Percentiles rank a stretch among this genome's conserved stretches.
Evolutionary conservation across 1,139 yeast genomes (phyloP).

Genomic region (Candida sp.): DNA sequence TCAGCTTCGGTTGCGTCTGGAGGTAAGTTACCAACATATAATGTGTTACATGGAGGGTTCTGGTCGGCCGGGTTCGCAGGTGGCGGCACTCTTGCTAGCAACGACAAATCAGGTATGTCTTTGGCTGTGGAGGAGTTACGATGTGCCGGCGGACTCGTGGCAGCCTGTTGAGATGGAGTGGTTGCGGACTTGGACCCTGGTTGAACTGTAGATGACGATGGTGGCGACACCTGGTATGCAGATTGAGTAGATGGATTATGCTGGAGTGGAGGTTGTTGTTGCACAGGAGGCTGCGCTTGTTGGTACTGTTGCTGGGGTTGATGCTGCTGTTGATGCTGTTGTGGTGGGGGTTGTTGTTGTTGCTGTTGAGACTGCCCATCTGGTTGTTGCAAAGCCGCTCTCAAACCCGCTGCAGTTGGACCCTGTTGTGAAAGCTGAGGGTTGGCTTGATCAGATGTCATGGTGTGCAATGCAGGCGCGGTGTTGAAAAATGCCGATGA

Average conservation of each 20-base stretch:
- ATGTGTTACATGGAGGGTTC: conserved; percentile 97
- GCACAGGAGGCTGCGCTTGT: conserved; percentile 14
- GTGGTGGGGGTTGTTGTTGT: conserved; percentile 17
- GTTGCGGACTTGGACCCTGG: conserved; percentile 8
- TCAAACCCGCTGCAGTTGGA: conserved; percentile 14
- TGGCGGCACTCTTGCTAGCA: conserved; percentile 84
- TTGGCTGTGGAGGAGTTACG: conserved; percentile 21
- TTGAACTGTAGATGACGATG: conserved; percentile 1
- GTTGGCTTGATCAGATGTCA: conserved; percentile 9
- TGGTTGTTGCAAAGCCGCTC: conserved; percentile 14
- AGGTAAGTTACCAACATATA: conserved; percentile 96
- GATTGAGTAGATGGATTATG: conserved; percentile 6
- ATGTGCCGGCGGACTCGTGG: conserved; percentile 13
- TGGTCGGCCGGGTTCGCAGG: conserved; percentile 99
- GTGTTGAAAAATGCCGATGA: conserved; percentile 39
- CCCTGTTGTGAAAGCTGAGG: conserved; percentile 12
- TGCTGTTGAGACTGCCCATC: conserved; percentile 22
- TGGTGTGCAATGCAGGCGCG: conserved; percentile 17
- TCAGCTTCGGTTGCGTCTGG: conserved; percentile 98
- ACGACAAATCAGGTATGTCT: conserved; percentile 71
- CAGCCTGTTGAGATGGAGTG: conserved; percentile 17
- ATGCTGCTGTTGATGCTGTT: conserved; percentile 10
- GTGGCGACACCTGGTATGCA: conserved; percentile 9
- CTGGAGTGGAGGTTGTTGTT: neutral
- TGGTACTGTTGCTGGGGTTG: conserved; percentile 6